These are phyloP conservation scores for Francoa sonchifolia DNA, from an alignment of 441 rosid genomes.

Conservation along the genomic window DNA sequence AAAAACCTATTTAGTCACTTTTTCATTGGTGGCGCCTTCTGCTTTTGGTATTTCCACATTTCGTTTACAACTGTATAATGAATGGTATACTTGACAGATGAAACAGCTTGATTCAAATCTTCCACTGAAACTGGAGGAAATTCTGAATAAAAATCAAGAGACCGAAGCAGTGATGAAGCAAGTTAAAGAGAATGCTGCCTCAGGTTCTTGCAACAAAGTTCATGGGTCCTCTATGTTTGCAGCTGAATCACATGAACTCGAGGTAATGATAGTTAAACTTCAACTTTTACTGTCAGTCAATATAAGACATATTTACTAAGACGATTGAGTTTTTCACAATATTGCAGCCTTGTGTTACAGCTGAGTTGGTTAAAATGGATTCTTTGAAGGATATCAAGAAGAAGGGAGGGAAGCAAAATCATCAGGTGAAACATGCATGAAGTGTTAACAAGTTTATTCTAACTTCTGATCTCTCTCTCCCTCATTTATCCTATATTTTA, in stretches of 20 bases:
- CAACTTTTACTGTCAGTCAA: neutral
- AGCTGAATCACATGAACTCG: conserved; percentile 11
- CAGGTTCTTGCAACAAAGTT: conserved; percentile 18
- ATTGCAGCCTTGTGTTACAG: conserved; percentile 16
- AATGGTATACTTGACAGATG: conserved; percentile 21
- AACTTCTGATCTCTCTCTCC: neutral
- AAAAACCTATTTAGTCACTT: no score
- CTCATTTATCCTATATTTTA: neutral
- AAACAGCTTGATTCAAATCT: conserved; percentile 56
- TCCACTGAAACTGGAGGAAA: conserved; percentile 50
- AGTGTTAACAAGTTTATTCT: conserved; percentile 1
- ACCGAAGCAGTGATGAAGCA: conserved; percentile 15
- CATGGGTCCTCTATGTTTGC: conserved; percentile 10
- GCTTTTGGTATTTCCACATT: no score
- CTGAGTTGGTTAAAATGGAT: conserved; percentile 20
- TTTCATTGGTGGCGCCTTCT: no score
- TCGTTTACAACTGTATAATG: conserved; percentile 4
- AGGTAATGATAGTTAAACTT: conserved; percentile 11
- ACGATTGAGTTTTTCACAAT: neutral
- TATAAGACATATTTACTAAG: neutral
- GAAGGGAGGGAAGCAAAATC: conserved; percentile 31
- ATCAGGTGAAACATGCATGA: conserved; percentile 30
- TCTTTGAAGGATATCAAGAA: conserved; percentile 14
- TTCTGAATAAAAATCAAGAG: conserved; percentile 23
- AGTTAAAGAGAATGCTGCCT: conserved; percentile 15